These are phyloP conservation scores for Botrytis sinoallii DNA, from an alignment of 2,329 filamentous ascomycete species.

Conservation along the genomic window DNA sequence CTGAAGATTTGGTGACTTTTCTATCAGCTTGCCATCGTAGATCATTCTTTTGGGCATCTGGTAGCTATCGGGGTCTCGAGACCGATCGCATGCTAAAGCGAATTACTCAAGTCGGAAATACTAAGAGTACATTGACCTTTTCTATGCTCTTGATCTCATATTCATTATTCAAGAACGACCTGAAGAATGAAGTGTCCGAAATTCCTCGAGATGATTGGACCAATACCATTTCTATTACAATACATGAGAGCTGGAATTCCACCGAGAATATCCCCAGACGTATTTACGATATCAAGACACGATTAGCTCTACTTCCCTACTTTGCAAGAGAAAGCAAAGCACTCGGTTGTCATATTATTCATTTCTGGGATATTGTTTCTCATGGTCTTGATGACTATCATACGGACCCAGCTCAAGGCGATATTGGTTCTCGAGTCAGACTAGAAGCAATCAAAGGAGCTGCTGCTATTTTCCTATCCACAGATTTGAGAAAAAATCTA, in stretches of 20 bases:
- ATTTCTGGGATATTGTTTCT: constrained; percentile 39
- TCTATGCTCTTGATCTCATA: constrained; percentile 43
- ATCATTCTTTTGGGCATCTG: background rate
- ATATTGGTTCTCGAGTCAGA: constrained; percentile 83
- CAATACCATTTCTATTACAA: constrained; percentile 40
- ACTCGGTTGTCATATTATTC: constrained; percentile 19
- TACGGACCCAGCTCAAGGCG: constrained; percentile 76
- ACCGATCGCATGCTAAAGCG: background rate
- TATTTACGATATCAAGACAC: constrained; percentile 47
- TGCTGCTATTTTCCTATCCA: constrained; percentile 44
- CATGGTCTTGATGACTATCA: constrained; percentile 83
- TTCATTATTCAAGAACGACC: constrained; percentile 9
- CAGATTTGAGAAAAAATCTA: constrained; percentile 21
- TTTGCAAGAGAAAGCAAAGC: constrained; percentile 46
- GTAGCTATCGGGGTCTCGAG: too few species aligned
- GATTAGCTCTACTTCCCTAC: constrained; percentile 54
- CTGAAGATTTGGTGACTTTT: background rate
- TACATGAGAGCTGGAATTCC: constrained; percentile 51
- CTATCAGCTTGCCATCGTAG: constrained; percentile 5
- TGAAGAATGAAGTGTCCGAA: background rate
- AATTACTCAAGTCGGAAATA: background rate
- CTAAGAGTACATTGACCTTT: constrained; percentile 42
- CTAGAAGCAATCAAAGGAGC: constrained; percentile 72
- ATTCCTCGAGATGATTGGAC: constrained; percentile 14
- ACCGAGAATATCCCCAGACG: constrained; percentile 38